Evolutionary conservation across 139 green algal species (phyloP), one percentile per base, ranked within the genome.

Genomic region (Pleodorina starrii): DNA sequence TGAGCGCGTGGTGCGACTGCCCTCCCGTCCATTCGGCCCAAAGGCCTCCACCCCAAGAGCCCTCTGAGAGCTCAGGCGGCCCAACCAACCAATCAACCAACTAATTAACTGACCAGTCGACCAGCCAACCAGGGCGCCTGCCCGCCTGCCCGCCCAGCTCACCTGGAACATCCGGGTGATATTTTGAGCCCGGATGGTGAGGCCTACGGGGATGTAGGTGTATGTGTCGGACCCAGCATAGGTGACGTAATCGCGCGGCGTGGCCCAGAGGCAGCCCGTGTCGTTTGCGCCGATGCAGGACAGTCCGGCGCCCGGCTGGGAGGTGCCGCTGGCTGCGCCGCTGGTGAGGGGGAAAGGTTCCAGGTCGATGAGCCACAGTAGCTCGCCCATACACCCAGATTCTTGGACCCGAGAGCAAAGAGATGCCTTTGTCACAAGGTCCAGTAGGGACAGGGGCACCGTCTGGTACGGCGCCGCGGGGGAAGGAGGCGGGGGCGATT

Each of bases 341-440:
- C 6, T 54, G 16, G 60, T 54, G 4, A 87, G 81, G 0, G 81
- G 81, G 19, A 68, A 87, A 1, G 81, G 81, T 3, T 57, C 36
- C 29, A 87, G 81, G 43, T 87, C 81, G 27, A 87, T 78, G 9
- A 77, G 25, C 81, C 81, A 87, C 25, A 11, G 21, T 40, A 87
- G 44, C n/a, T 46, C 5, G 6, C 46, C 60, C 42, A 87, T 12
- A 36, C 81, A 87, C 19, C n/a, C 40, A 57, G 11, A n/a, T 9
- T 23, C 40, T 5, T 27, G 57, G 59, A 43, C 16, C 1, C 46
- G 38, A 10, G 40, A 35, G 14, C 79, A 86, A 16, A 86, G 51
- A 29, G 79, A 75, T 0, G 36, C 48, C 21, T 48, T 48, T 32
- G 48, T 50, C 6, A 35, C 25, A 4, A 42, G 4, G 50, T 84